Evolutionary conservation across 78 protist species (phyloP).

Genomic region (Speleostelium caveatum): DNA sequence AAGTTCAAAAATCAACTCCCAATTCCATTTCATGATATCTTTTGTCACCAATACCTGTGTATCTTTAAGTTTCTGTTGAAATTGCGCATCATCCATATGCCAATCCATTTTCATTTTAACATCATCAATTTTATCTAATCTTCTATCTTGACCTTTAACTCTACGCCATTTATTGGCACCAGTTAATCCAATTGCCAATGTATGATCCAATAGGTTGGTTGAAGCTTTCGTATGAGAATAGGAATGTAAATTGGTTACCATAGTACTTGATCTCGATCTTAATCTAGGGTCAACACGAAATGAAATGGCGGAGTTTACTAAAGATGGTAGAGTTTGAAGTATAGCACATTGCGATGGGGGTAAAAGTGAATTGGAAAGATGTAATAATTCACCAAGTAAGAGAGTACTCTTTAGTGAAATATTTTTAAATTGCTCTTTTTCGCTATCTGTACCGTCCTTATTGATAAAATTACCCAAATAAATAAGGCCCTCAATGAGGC

Average conservation of each 20-base stretch:
- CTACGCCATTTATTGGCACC: conserved; percentile 77
- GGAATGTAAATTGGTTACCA: conserved; percentile 71
- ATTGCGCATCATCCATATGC: conserved; percentile 76
- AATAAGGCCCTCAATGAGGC: conserved; percentile 72
- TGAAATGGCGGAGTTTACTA: conserved; percentile 60
- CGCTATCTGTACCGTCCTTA: conserved; percentile 23
- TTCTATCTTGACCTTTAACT: conserved; percentile 56
- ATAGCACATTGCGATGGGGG: conserved; percentile 78
- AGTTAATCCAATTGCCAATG: conserved; percentile 39
- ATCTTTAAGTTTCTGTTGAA: conserved; percentile 48
- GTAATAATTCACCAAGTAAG: conserved; percentile 46
- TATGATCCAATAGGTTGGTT: neutral
- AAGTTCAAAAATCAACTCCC: conserved; percentile 73
- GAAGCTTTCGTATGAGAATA: conserved; percentile 55
- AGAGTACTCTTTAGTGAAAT: conserved; percentile 59
- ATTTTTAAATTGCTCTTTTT: conserved; percentile 13
- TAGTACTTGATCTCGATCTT: conserved; percentile 59
- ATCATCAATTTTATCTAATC: conserved; percentile 63
- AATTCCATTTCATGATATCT: conserved; percentile 57
- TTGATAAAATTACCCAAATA: conserved; percentile 54
- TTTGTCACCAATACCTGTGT: conserved; percentile 74
- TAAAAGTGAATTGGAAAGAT: conserved; percentile 50
- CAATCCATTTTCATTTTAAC: conserved; percentile 70
- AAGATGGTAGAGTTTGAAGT: conserved; percentile 72
- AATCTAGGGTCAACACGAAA: conserved; percentile 69